A percentile compares a stretch with the other conserved stretches of the same genome.
phyloP scores from a whole-genome alignment of 176 grass and related monocot species.

The Puya raimondii region DNA sequence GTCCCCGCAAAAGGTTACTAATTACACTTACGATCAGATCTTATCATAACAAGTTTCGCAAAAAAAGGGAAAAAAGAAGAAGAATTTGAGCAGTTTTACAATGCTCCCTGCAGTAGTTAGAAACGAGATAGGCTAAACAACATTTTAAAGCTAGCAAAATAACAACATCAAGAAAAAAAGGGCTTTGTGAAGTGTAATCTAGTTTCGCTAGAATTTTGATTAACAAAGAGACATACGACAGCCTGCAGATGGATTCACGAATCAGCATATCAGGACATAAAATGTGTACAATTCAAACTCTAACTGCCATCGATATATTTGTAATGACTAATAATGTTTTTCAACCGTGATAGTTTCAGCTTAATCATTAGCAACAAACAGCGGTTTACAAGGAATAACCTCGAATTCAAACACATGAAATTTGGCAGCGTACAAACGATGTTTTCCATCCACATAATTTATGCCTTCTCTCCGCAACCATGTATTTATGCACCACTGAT shows the following conservation, averaged over 20 bases:
- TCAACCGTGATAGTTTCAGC: background rate
- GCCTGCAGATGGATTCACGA: background rate
- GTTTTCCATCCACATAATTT: background rate
- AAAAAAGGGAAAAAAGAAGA: background rate
- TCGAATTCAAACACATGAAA: background rate
- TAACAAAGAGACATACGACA: background rate
- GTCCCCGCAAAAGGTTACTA: no score
- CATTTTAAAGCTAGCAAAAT: background rate
- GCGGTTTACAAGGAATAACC: background rate
- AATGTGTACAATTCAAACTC: background rate
- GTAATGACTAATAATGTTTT: background rate
- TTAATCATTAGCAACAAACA: background rate
- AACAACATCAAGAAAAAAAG: slow-evolving; percentile 1
- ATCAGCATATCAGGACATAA: background rate
- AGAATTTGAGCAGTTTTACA: background rate
- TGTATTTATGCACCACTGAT: no score
- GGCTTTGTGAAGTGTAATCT: background rate
- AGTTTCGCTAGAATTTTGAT: background rate
- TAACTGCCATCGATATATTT: background rate
- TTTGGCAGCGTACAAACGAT: background rate
- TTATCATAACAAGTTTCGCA: background rate
- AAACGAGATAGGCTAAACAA: background rate
- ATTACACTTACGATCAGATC: no score
- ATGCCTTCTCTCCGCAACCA: no score
- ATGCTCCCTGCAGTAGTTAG: background rate